Base-by-base conservation (phyloP, 139 green algal species). In the Volvox reticuliferus region DNA sequence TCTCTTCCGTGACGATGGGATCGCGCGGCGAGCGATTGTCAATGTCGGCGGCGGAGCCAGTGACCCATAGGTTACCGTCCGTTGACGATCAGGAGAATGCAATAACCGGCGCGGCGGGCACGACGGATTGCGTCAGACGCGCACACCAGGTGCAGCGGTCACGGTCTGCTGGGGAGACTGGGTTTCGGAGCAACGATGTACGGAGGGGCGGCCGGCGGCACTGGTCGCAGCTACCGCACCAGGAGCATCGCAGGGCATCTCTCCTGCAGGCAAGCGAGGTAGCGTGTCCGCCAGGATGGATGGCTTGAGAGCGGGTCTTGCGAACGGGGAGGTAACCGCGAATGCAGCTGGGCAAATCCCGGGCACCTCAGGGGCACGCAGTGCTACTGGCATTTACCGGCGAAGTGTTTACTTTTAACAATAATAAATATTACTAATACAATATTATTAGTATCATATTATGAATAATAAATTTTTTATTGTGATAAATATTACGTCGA, bases 201-300 rank as follows among this genome's bases (percentile, higher is more conserved):
- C 24, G 21, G 21, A 28, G 21, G 65, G 65, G 65, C 65, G 9
- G 65, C 65, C 65, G 12, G 65, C 65, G 65, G 71, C 28, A 79
- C 71, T 79, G 71, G 71, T 35, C 71, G 32, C 65, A 36, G 5
- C 65, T 88, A 26, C 13, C 82, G 62, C 82, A 88, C 65, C 82
- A 88, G 82, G 82, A 79, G 65, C 82, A 88, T 36, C 82, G 82
- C 21, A 24, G 82, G 82, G 82, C 82, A 13, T 71, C 82, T 14
- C 33, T 88, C 22, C 32, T 79, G 65, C 82, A 88, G 65, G 82
- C 71, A 35, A 55, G 75, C 75, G 13, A 9, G 28, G 75, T 19
- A 5, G 75, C 30, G 73, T 2, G 73, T 30, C 13, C n/a, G 73
- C 12, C n/a, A n/a, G n/a, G n/a, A n/a, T n/a, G n/a, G n/a, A n/a